phyloP scores from a whole-genome alignment of 179 eudicot species.

The Monotropa hypopitys region DNA sequence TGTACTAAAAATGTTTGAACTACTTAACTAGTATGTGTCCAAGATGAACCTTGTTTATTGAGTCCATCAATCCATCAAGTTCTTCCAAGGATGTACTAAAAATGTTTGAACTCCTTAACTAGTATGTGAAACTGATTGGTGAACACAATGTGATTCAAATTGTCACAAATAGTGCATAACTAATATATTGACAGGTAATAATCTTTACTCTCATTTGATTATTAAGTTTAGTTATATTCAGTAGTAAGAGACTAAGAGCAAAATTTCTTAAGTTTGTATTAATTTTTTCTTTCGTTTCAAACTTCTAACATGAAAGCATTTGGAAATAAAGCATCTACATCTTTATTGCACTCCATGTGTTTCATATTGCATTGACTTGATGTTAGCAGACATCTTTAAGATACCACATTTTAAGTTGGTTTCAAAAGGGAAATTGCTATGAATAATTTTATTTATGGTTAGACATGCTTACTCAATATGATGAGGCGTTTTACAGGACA shows the following conservation, averaged over 20 bases:
- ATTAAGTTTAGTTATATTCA: background rate
- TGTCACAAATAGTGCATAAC: background rate
- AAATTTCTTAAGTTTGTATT: too few species aligned
- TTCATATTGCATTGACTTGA: background rate
- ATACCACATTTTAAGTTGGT: too few species aligned
- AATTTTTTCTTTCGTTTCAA: too few species aligned
- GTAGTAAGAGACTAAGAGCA: too few species aligned
- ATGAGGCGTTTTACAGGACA: background rate
- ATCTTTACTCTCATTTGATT: too few species aligned
- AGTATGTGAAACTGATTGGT: background rate
- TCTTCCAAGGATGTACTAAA: background rate
- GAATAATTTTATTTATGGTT: too few species aligned
- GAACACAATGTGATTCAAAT: background rate
- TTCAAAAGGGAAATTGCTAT: background rate
- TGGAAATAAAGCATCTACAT: background rate
- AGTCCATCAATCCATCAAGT: background rate
- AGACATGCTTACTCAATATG: too few species aligned
- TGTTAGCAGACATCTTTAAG: too few species aligned
- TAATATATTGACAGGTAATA: too few species aligned
- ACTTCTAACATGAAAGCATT: too few species aligned
- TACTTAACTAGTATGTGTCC: background rate
- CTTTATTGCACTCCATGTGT: background rate
- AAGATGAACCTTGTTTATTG: background rate
- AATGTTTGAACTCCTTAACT: background rate
- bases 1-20: background rate